Percentiles rank a stretch among this genome's conserved stretches.
Evolutionary conservation across 2,329 filamentous ascomycete species (phyloP).

Genomic region (Cryoendolithus antarcticus): DNA sequence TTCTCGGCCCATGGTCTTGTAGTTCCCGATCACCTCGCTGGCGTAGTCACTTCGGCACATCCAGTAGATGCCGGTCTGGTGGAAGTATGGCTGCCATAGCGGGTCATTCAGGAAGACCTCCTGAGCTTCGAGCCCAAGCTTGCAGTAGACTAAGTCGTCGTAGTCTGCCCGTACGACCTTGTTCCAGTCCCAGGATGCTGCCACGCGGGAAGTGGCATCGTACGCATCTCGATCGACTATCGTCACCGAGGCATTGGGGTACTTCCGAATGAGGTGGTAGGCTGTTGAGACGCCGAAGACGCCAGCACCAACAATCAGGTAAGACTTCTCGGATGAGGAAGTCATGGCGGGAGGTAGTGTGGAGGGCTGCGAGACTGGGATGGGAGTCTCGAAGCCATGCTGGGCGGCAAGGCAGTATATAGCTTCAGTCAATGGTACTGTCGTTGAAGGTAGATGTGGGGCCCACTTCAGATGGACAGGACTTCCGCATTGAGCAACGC

Average conservation of each 20-base stretch:
- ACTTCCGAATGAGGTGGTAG: constrained; percentile 32
- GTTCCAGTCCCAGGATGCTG: constrained; percentile 62
- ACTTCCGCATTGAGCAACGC: too few relatives aligned
- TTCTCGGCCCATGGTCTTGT: constrained; percentile 36
- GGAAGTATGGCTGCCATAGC: constrained; percentile 41
- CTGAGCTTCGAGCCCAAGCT: constrained; percentile 53
- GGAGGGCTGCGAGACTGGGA: too few relatives aligned
- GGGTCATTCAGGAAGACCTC: constrained; percentile 48
- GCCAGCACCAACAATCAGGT: constrained; percentile 24
- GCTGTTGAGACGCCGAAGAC: constrained; percentile 48
- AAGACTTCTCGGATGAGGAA: constrained; percentile 10
- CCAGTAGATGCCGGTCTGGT: constrained; percentile 41
- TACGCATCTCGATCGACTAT: constrained; percentile 27
- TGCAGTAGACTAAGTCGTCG: constrained; percentile 50
- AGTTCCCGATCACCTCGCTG: constrained; percentile 37
- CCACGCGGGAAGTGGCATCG: constrained; percentile 26
- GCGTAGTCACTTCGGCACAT: constrained; percentile 35
- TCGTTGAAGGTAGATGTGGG: too few relatives aligned
- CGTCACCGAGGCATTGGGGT: constrained; percentile 28
- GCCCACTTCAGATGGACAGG: too few relatives aligned
- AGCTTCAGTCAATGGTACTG: too few relatives aligned
- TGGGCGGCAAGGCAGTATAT: too few relatives aligned
- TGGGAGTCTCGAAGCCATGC: too few relatives aligned
- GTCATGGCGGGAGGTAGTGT: too few relatives aligned
- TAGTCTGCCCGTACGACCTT: constrained; percentile 62